These are phyloP conservation scores for Trametes maxima DNA, from an alignment of 768 basidiomycete species.

Conservation along the genomic window DNA sequence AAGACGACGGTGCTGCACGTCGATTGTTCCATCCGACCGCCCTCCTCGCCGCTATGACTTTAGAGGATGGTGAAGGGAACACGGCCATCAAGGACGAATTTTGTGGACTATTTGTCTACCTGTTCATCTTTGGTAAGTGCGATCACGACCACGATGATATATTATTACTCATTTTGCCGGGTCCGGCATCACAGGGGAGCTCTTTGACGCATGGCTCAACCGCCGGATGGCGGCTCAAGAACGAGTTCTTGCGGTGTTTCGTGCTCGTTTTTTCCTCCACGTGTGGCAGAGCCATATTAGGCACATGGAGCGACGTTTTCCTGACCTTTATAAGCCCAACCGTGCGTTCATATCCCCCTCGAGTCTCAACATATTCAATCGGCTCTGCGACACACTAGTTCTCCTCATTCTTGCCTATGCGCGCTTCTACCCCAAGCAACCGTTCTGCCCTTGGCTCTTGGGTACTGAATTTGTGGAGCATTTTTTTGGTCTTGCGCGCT, in stretches of 20 bases:
- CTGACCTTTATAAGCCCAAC: conserved; percentile 27
- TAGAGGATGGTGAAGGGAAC: too few species aligned
- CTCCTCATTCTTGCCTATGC: conserved; percentile 25
- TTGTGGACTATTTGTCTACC: too few species aligned
- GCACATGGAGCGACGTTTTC: conserved; percentile 20
- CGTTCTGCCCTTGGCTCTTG: conserved; percentile 4
- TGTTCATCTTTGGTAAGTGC: conserved; percentile 24
- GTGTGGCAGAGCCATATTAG: neutral
- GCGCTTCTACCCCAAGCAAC: conserved; percentile 23
- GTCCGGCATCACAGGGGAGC: conserved; percentile 9
- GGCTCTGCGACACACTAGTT: conserved; percentile 31
- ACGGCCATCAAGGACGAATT: too few species aligned
- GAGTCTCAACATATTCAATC: conserved; percentile 35
- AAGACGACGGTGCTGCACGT: conserved; percentile 35
- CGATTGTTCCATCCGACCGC: conserved; percentile 28
- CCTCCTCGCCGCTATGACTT: conserved; percentile 4
- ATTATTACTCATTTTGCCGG: too few species aligned
- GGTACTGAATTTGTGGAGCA: conserved; percentile 34
- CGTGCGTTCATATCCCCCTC: conserved; percentile 30
- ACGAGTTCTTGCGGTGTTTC: conserved; percentile 23
- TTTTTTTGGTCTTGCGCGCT: conserved; percentile 32
- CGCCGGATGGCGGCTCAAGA: conserved; percentile 22
- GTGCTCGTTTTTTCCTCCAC: conserved; percentile 30
- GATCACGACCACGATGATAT: too few species aligned
- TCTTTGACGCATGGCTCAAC: conserved; percentile 34